phyloP scores from a whole-genome alignment of 2,329 filamentous ascomycete species.

The Venturia pyrina region DNA sequence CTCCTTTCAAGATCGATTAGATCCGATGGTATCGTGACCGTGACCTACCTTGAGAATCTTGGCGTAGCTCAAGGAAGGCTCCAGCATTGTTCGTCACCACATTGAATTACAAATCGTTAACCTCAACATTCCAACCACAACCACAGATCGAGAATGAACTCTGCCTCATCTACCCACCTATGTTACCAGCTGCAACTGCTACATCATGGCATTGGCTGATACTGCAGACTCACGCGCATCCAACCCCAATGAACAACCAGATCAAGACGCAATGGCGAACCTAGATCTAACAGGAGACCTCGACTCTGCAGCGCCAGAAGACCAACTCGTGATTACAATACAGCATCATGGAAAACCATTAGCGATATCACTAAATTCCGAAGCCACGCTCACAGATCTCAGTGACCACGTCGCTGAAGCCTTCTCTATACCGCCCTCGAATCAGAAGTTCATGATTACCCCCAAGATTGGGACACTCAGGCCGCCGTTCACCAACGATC shows the following conservation, averaged over 20 bases:
- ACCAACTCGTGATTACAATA: slow-evolving; percentile 26
- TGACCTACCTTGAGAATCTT: not conserved
- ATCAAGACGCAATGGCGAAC: not conserved
- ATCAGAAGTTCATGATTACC: slow-evolving; percentile 59
- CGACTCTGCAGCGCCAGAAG: not conserved
- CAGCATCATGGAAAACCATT: slow-evolving; percentile 45
- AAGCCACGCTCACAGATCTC: slow-evolving; percentile 48
- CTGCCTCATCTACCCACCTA: not conserved
- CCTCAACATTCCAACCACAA: not conserved
- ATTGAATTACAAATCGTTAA: not conserved
- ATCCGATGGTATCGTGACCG: not conserved
- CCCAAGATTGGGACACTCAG: slow-evolving; percentile 57
- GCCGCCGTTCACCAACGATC: slow-evolving; percentile 51
- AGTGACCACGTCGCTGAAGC: slow-evolving; percentile 45
- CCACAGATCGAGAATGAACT: not conserved
- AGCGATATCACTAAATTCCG: slow-evolving; percentile 35
- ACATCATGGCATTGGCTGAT: not conserved
- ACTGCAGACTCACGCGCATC: not conserved
- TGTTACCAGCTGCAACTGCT: not conserved
- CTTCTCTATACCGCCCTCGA: slow-evolving; percentile 49
- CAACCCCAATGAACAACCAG: not conserved
- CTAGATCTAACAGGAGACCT: not conserved
- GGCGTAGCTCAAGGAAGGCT: not conserved
- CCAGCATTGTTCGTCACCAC: not conserved
- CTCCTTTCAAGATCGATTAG: not conserved